Evolutionary conservation across 2,329 filamentous ascomycete genomes (phyloP).

Genomic region (Cyanodermella asteris): DNA sequence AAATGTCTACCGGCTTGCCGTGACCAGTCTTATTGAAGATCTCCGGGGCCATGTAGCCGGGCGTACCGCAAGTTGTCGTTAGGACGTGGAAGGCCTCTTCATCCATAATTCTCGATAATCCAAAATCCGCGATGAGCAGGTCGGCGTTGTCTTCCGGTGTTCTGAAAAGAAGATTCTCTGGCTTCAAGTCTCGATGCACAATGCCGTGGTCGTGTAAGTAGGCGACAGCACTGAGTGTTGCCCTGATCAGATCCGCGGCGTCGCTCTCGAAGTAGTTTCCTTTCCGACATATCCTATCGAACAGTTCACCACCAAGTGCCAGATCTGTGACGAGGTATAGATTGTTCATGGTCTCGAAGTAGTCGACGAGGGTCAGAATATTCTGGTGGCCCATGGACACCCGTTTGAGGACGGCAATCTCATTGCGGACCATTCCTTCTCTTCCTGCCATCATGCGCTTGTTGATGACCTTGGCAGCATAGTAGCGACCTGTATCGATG

Average conservation of each 20-base stretch:
- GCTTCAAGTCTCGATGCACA: conserved; percentile 92
- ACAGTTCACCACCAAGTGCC: conserved; percentile 85
- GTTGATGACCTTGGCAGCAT: conserved; percentile 98
- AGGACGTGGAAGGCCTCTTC: conserved; percentile 95
- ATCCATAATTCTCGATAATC: conserved; percentile 91
- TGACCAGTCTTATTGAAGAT: conserved; percentile 98
- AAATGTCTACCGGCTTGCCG: conserved; percentile 95
- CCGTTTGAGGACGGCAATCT: conserved; percentile 89
- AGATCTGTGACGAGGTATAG: conserved; percentile 95
- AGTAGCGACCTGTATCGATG: conserved; percentile 86
- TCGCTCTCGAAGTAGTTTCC: conserved; percentile 97
- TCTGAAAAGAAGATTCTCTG: conserved; percentile 88
- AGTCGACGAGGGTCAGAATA: conserved; percentile 91
- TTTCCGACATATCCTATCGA: conserved; percentile 96
- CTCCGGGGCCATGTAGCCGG: conserved; percentile 97
- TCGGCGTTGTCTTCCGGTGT: conserved; percentile 97
- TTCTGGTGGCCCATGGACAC: conserved; percentile 99
- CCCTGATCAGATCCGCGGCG: conserved; percentile 82
- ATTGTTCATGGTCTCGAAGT: conserved; percentile 99
- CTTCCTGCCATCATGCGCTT: conserved; percentile 92
- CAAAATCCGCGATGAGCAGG: conserved; percentile 90
- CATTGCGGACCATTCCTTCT: conserved; percentile 98
- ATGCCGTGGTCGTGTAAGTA: conserved; percentile 98
- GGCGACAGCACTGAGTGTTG: conserved; percentile 87
- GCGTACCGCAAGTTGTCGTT: conserved; percentile 92